These are phyloP conservation scores for Sideroxylon spinosum DNA, from an alignment of 179 eudicot species.

Conservation along the genomic window DNA sequence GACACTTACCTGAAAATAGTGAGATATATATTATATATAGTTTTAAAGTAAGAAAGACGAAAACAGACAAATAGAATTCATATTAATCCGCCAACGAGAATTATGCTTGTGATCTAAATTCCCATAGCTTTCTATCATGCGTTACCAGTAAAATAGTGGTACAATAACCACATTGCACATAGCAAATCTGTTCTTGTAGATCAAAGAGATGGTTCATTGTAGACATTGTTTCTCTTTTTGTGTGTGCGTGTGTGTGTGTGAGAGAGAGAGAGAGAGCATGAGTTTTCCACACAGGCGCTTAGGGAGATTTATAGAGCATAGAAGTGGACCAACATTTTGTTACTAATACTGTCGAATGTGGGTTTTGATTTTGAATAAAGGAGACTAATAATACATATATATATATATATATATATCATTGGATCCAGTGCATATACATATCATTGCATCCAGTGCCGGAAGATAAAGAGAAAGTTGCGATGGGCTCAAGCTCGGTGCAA, in stretches of 20 bases:
- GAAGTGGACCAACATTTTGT: background rate
- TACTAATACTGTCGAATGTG: background rate
- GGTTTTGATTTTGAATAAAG: background rate
- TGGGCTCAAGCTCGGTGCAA: too few species aligned
- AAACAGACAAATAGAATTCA: too few species aligned
- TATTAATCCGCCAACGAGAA: too few species aligned
- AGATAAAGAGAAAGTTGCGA: too few species aligned
- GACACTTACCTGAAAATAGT: slow-evolving; percentile 53
- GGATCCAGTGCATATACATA: too few species aligned
- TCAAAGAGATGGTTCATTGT: slow-evolving; percentile 44
- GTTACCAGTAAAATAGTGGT: slow-evolving; percentile 18
- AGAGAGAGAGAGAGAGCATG: background rate
- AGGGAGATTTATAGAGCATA: background rate
- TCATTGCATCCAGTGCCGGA: too few species aligned
- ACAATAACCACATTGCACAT: slow-evolving; percentile 40
- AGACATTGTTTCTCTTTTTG: slow-evolving; percentile 32
- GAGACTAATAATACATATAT: too few species aligned
- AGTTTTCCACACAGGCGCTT: background rate
- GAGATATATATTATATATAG: too few species aligned
- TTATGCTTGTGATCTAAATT: too few species aligned
- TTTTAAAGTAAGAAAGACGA: background rate
- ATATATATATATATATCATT: too few species aligned
- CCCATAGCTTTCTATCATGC: too few species aligned
- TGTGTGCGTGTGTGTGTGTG: background rate
- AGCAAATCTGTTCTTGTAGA: slow-evolving; percentile 77